These are phyloP conservation scores for Ramalina intermedia DNA, from an alignment of 495 filamentous ascomycete genomes.

Conservation along the genomic window DNA sequence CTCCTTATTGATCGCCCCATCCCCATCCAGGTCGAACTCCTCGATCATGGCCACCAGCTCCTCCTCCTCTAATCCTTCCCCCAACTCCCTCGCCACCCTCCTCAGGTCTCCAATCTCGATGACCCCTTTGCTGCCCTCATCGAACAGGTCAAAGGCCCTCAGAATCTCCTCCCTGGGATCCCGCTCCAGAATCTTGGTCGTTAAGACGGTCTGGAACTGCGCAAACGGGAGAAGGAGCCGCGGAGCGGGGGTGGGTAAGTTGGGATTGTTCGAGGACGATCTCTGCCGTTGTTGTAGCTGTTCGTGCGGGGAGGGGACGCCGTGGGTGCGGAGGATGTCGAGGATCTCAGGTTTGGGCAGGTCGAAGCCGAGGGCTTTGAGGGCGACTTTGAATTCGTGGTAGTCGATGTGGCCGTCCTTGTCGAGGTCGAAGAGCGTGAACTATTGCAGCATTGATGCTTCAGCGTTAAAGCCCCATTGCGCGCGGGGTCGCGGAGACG, in stretches of 20 bases:
- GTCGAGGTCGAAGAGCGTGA: slow-evolving; percentile 93
- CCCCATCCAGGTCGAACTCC: slow-evolving; percentile 92
- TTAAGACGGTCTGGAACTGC: slow-evolving; percentile 65
- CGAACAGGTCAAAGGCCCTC: slow-evolving; percentile 84
- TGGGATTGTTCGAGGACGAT: slow-evolving; percentile 4
- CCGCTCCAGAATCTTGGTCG: slow-evolving; percentile 59
- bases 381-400: slow-evolving; percentile 94
- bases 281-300: not conserved
- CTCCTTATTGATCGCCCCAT: slow-evolving; percentile 75
- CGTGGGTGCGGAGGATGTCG: slow-evolving; percentile 57
- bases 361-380: slow-evolving; percentile 91
- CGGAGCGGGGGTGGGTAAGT: slow-evolving; percentile 26
- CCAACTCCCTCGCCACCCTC: slow-evolving; percentile 77
- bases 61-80: slow-evolving; percentile 81
- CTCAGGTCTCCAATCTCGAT: slow-evolving; percentile 78
- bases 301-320: slow-evolving; percentile 33
- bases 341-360: slow-evolving; percentile 72
- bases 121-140: slow-evolving; percentile 61
- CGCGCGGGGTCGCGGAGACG: not conserved
- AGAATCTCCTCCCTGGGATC: slow-evolving; percentile 87
- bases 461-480: slow-evolving; percentile 4
- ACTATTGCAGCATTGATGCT: slow-evolving; percentile 33
- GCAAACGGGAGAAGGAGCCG: slow-evolving; percentile 52
- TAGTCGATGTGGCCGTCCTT: slow-evolving; percentile 89
- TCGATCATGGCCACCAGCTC: slow-evolving; percentile 93